Conservation (phyloP, 2,329 filamentous ascomycete species). For the Epichloe brachyelytri region DNA sequence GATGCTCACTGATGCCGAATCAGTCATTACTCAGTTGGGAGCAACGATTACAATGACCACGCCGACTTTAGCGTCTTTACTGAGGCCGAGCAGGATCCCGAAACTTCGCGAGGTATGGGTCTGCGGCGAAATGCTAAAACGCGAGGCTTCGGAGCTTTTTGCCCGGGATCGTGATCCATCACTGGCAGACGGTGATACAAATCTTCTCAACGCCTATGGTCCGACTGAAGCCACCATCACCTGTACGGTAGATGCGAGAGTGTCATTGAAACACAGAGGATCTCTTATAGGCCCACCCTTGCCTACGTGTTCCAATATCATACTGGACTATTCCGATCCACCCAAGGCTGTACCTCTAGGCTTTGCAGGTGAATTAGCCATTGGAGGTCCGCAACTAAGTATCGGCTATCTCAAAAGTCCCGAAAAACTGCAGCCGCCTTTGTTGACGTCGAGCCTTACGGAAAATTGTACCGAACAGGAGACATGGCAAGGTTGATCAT, state of each 20-base stretch:
- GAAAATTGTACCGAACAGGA: conserved; percentile 60
- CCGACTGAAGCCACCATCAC: conserved; percentile 16
- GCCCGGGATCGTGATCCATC: conserved; percentile 5
- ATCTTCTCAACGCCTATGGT: conserved; percentile 15
- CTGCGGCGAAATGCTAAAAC: conserved; percentile 19
- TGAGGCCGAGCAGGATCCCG: conserved; percentile 16
- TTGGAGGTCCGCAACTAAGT: conserved; percentile 61
- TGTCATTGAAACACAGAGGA: conserved; percentile 13
- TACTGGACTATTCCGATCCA: conserved; percentile 8
- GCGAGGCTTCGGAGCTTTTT: conserved; percentile 20
- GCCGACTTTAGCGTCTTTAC: conserved; percentile 22
- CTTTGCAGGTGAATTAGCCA: conserved; percentile 62
- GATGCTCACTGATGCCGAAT: conserved; percentile 14
- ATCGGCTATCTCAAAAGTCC: conserved; percentile 55
- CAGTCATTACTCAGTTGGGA: conserved; percentile 14
- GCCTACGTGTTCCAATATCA: conserved; percentile 20
- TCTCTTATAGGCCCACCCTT: conserved; percentile 24
- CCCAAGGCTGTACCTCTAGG: conserved; percentile 49
- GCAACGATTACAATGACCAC: conserved; percentile 26
- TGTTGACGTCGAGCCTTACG: conserved; percentile 48
- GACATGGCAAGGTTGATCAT: conserved; percentile 28
- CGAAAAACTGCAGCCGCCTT: conserved; percentile 49
- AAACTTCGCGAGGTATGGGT: conserved; percentile 16
- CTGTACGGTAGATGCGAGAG: conserved; percentile 11
- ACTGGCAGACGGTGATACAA: conserved; percentile 2